Evolutionary conservation across 2,329 filamentous ascomycete genomes (phyloP), one percentile per base, ranked within the genome.

Genomic region (Coleophoma cylindrospora): DNA sequence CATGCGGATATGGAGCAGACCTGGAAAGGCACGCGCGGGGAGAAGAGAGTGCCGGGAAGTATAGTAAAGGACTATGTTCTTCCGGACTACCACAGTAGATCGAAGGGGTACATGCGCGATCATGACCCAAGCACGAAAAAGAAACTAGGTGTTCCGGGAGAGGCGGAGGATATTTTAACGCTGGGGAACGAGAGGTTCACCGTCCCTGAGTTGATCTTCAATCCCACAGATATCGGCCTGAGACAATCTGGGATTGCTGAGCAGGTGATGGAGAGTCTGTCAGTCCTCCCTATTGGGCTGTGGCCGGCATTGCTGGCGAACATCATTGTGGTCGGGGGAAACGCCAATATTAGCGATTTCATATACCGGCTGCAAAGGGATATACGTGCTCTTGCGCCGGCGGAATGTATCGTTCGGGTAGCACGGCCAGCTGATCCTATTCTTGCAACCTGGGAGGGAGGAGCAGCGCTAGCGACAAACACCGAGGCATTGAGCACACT

Each of bases 21-120:
- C 0, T 96, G 91, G 90, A 94, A 90, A 66, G 87, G 86, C 7
- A 83, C 86, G 1, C 71, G 79, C 53, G 79, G 83, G 40, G 77
- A 83, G 59, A 70, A 73, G 45, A 72, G 81, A 12, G 69, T 66
- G 0, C 56, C 50, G 9, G 78, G 66, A 12, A 80, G 79, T 5
- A 82, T 96, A 34, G 87, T 91, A 6, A 84, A 91, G 50, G 92
- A 99, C 64, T 99, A 96, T 64, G 85, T 97, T 17, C 75, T 99
- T 2, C 94, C 94, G 0, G 91, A 99, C 66, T 86, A 82, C 54
- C 79, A 84, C 57, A 70, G 73, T 1, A 69, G 74, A 3, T 68
- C 69, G 3, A 73, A 85, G 43, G 92, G 92, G 1, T 78, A 87
- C 47, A 74, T 91, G 32, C 79, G 88, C 48, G 86, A 91, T 3